A percentile compares a stretch with the other conserved stretches of the same genome.
Conservation (phyloP, 2,329 filamentous ascomycete species). For the Neofusicoccum ribis region DNA sequence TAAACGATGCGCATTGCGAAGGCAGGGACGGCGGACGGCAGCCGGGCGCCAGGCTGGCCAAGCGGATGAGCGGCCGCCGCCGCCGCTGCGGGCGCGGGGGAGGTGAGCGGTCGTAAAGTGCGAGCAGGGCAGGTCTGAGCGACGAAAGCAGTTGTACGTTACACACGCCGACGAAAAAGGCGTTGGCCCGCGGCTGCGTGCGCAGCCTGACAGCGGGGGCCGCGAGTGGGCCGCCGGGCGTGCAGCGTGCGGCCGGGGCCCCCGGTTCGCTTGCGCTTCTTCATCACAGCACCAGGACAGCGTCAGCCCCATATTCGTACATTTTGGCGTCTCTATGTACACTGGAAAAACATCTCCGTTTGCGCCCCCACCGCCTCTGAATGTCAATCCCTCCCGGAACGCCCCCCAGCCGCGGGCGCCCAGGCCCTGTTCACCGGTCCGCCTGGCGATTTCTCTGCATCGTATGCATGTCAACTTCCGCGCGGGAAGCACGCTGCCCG, state of each 20-base stretch:
- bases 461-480: conserved; percentile 14
- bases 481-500: not conserved
- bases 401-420: not conserved
- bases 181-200: not conserved
- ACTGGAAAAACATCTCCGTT: not conserved
- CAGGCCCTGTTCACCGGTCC: not conserved
- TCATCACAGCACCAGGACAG: not conserved
- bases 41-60: not conserved
- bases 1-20: not conserved
- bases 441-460: not conserved
- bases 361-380: not conserved
- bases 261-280: conserved; percentile 9
- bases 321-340: not conserved
- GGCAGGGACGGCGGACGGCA: not conserved
- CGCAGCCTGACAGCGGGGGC: no score
- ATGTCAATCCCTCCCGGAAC: not conserved
- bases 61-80: conserved; percentile 3
- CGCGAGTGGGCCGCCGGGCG: not conserved
- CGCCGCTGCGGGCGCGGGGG: conserved; percentile 2
- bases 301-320: not conserved
- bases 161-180: not conserved
- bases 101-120: conserved; percentile 17
- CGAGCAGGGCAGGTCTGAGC: not conserved
- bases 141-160: not conserved
- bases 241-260: not conserved